Evolutionary conservation across 345 rosid species (phyloP).

Genomic region (Hibiscus tridactylites): DNA sequence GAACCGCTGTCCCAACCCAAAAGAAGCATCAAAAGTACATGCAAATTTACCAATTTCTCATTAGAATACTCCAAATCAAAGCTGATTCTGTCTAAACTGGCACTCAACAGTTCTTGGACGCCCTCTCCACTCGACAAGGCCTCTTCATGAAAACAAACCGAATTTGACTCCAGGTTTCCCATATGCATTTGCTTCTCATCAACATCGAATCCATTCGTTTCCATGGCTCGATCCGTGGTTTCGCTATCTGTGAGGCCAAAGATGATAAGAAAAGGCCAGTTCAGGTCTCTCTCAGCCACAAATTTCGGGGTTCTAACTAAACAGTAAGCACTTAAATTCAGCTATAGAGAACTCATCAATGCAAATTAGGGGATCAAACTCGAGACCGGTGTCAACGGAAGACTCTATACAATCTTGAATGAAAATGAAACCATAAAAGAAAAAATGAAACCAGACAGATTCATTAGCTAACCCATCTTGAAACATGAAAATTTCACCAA

Average conservation of each 20-base stretch:
- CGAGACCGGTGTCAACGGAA: too few species aligned
- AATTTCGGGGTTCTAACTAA: not conserved
- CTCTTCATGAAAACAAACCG: slow-evolving; percentile 15
- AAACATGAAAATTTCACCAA: not conserved
- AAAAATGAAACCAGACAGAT: not conserved
- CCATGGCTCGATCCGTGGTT: slow-evolving; percentile 14
- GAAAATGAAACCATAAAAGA: not conserved
- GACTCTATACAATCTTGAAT: too few species aligned
- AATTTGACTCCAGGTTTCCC: slow-evolving; percentile 7
- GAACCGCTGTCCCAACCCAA: slow-evolving; percentile 58
- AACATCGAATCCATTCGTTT: slow-evolving; percentile 8
- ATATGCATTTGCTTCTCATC: not conserved
- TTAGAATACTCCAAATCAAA: slow-evolving; percentile 43
- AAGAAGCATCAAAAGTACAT: slow-evolving; percentile 66
- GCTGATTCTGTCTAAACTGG: slow-evolving; percentile 36
- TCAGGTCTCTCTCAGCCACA: not conserved
- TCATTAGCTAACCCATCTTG: not conserved
- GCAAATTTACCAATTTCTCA: slow-evolving; percentile 63
- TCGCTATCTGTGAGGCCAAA: slow-evolving; percentile 4
- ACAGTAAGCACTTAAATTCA: not conserved
- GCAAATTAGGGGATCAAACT: not conserved
- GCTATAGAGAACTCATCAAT: not conserved
- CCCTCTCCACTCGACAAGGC: slow-evolving; percentile 20
- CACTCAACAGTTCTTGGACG: slow-evolving; percentile 33
- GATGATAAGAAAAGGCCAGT: not conserved